Base-by-base conservation (phyloP, 331 rosid species). In the Rosa hybrid region DNA sequence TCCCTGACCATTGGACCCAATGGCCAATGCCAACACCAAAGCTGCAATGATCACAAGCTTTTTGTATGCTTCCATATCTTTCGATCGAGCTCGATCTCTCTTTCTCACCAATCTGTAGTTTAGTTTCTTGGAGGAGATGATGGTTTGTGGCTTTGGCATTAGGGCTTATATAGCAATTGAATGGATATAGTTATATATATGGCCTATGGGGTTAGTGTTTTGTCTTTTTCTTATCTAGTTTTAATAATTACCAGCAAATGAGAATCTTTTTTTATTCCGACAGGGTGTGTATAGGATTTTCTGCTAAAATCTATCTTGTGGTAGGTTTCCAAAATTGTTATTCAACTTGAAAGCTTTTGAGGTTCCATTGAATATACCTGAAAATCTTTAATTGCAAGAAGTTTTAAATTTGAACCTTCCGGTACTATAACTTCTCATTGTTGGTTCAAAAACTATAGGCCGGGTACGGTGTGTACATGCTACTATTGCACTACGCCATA, bases 41-140 rank as follows among this genome's bases (percentile, higher is more conserved):
- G 77, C 83, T n/a, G 83, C 34, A 51, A 76, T 20, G 7, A 75
- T 53, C 82, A 82, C 78, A 71, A 86, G 17, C 82, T 83, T 86
- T 77, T 77, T 89, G 68, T 20, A n/a, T 34, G 48, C 74, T 59
- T 64, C 88, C 83, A 78, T 74, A 3, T 76, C 44, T 50, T 6
- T n/a, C 17, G 14, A 69, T 17, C 21, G 21, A 4, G 34, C 44
- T 65, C 34, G 34, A 30, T 30, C 11, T 30, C 21, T 38, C n/a
- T 65, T 16, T 14, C 71, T 65, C 23, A 38, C 38, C 12, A 65
- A 21, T 64, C 4, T 6, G 10, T 16, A 1, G 23, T 17, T 67
- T 67, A 67, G 12, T 38, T 34, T 67, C 71, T 16, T 16, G 42
- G 42, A 63, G 69, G 20, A 12, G 42, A 9, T 59, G 65, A 5